Conservation (phyloP, 164 flowering plant species). For the Tetracentron sinense region DNA sequence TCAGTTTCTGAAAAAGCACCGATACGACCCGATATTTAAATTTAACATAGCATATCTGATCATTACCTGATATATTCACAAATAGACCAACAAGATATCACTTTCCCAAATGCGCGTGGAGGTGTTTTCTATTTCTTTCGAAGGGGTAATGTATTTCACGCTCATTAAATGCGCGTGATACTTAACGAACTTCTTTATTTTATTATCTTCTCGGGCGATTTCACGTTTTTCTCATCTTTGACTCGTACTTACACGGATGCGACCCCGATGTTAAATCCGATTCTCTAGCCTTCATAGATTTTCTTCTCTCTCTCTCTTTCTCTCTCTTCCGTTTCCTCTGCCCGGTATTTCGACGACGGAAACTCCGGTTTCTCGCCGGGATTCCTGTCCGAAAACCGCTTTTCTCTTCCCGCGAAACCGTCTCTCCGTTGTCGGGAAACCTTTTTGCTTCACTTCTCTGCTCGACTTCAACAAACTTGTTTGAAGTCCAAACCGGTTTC, state of each 20-base stretch:
- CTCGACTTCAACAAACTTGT: background rate
- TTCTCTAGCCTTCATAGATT: constrained; percentile 12
- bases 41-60: background rate
- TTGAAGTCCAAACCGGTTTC: background rate
- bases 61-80: background rate
- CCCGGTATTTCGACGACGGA: constrained; percentile 20
- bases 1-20: background rate
- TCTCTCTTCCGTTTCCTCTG: constrained; percentile 4
- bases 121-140: too few species aligned
- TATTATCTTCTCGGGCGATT: constrained; percentile 25
- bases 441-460: background rate
- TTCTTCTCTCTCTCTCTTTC: constrained; percentile 1
- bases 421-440: constrained; percentile 3
- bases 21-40: background rate
- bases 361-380: constrained; percentile 2
- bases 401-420: background rate
- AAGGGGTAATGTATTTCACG: too few species aligned
- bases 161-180: too few species aligned
- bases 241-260: constrained; percentile 33
- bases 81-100: too few species aligned
- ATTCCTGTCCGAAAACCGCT: constrained; percentile 7
- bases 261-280: constrained; percentile 19
- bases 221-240: constrained; percentile 31
- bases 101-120: too few species aligned
- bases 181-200: constrained; percentile 2